Base-by-base conservation (phyloP, 1,284 basidiomycete species). In the Mycena citricolor region DNA sequence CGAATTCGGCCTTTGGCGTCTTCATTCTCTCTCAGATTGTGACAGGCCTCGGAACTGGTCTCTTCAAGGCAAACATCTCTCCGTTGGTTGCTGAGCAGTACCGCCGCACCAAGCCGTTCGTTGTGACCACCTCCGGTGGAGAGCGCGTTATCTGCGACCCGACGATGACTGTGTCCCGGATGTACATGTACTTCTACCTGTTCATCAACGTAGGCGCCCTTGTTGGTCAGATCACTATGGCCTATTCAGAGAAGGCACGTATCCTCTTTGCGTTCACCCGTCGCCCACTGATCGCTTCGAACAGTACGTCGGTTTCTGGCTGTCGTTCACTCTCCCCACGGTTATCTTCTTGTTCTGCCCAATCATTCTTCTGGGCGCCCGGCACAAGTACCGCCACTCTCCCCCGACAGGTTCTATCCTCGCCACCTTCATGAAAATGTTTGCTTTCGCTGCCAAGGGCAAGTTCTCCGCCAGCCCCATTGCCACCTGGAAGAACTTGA, bases 91-190 rank as follows among this genome's bases (percentile, higher is more conserved):
- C 88, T 30, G 86, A 94, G 66, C 85, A 91, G 59, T 84, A 86
- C 60, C 70, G 64, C 48, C 69, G 70, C 41, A 74, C 70, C 26
- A 83, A 74, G 52, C 64, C 74, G 12, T 84, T 81, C 59, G 65
- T 87, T 23, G 44, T 59, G 4, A 76, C 71, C 4, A 75, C 73
- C 2, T 74, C 71, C 50, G 67, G 61, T 16, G 90, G 90, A 33
- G 85, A 91, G 62, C 71, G 81, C 25, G 88, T 94, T 42, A 83
- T 94, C 50, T 79, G 93, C 25, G 90, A 94, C 61, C 92, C 91
- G 0, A 61, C 70, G 1, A 57, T 86, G 57, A 94, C 92, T 2
- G 73, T 81, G 4, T 69, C 81, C 10, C 73, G 82, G 41, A 79
- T 87, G 31, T 90, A 86, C 62, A 84, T 87, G 82, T 86, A 85